These are phyloP conservation scores for Vicia sativa DNA, from an alignment of 306 rosid species.

Conservation along the genomic window DNA sequence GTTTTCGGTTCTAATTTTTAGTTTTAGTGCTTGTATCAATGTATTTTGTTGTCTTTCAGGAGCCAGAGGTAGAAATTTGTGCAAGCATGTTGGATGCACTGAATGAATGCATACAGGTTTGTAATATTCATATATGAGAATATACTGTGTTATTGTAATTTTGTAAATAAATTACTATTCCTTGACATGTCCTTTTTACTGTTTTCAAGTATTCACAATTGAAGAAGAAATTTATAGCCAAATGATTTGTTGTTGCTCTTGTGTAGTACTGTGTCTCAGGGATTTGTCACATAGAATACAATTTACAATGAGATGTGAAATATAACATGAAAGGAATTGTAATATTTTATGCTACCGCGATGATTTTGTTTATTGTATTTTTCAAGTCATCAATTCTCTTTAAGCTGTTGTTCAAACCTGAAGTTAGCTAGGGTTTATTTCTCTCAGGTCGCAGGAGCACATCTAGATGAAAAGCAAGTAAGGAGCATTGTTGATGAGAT, in stretches of 20 bases:
- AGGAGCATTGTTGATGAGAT: slow-evolving; percentile 89
- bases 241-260: slow-evolving; percentile 11
- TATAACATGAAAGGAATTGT: not conserved
- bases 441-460: slow-evolving; percentile 72
- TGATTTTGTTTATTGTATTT: slow-evolving; percentile 16
- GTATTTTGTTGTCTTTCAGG: slow-evolving; percentile 55
- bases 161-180: slow-evolving; percentile 28
- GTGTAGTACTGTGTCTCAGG: slow-evolving; percentile 6
- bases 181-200: slow-evolving; percentile 2
- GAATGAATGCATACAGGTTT: slow-evolving; percentile 91
- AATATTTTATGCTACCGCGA: slow-evolving; percentile 4
- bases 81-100: slow-evolving; percentile 88
- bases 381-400: slow-evolving; percentile 10
- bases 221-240: not conserved
- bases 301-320: slow-evolving; percentile 6
- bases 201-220: slow-evolving; percentile 3
- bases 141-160: slow-evolving; percentile 28
- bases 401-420: slow-evolving; percentile 26
- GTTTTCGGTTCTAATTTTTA: slow-evolving; percentile 9
- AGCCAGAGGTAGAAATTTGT: slow-evolving; percentile 95
- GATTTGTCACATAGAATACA: not conserved
- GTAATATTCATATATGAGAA: slow-evolving; percentile 32
- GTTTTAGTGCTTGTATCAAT: slow-evolving; percentile 22
- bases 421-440: slow-evolving; percentile 33
- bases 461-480: slow-evolving; percentile 86